A percentile compares a stretch with the other conserved stretches of the same genome.
Conservation (phyloP, 176 grass and related monocot species). For the Aegilops tauschii region DNA sequence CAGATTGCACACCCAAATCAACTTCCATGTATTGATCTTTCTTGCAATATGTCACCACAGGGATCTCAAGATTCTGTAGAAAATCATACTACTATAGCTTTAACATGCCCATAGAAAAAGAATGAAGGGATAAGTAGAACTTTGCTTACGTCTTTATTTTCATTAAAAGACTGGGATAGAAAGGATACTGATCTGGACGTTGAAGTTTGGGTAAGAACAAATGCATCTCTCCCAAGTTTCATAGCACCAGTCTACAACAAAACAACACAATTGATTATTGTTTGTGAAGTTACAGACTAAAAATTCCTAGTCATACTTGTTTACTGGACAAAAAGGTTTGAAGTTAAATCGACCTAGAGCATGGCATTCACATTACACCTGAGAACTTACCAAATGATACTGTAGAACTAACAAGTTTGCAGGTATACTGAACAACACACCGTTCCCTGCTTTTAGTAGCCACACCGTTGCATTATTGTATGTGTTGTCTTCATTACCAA, state of each 20-base stretch:
- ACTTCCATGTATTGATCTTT: constrained; percentile 77
- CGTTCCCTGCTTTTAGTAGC: neutral
- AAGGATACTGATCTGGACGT: constrained; percentile 77
- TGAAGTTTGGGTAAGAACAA: constrained; percentile 78
- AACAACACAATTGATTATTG: neutral
- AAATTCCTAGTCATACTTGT: neutral
- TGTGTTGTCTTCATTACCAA: neutral
- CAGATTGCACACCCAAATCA: constrained; percentile 67
- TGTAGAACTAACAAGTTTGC: neutral
- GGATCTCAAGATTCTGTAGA: constrained; percentile 83
- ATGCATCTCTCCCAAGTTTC: constrained; percentile 76
- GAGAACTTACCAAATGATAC: neutral
- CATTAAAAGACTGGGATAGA: constrained; percentile 74
- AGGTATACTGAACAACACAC: neutral
- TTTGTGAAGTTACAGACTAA: neutral
- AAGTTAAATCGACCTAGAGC: neutral
- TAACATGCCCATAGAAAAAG: neutral
- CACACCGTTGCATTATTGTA: neutral
- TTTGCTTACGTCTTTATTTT: constrained; percentile 58
- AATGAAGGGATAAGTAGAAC: neutral
- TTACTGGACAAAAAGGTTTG: neutral
- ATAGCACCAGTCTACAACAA: constrained; percentile 72
- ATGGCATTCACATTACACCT: neutral
- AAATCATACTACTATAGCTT: constrained; percentile 2
- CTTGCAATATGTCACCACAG: constrained; percentile 67